These are phyloP conservation scores for Colletotrichum shisoi DNA, from an alignment of 2,329 filamentous ascomycete species.

Conservation along the genomic window DNA sequence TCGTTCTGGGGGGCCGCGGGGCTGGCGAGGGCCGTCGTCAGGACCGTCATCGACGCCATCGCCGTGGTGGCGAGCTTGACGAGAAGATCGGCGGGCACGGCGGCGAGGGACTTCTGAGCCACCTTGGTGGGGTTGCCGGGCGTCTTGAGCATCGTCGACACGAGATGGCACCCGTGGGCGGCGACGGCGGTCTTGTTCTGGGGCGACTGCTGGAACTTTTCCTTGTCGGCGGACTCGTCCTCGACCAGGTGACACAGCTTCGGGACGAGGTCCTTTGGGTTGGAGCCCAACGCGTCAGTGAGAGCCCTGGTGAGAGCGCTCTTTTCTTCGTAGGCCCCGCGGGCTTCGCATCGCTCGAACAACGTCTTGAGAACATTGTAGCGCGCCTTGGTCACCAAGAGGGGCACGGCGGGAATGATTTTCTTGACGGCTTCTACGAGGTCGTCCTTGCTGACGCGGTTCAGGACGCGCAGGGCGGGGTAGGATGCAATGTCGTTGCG, in stretches of 20 bases:
- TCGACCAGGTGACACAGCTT: conserved; percentile 59
- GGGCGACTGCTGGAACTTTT: conserved; percentile 50
- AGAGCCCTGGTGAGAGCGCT: conserved; percentile 58
- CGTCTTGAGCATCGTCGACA: conserved; percentile 78
- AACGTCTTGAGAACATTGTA: conserved; percentile 81
- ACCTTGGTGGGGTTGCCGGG: conserved; percentile 73
- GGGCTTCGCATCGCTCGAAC: conserved; percentile 80
- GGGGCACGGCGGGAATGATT: conserved; percentile 75
- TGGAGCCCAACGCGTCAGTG: conserved; percentile 57
- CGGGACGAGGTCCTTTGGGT: conserved; percentile 58
- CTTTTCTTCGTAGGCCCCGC: conserved; percentile 65
- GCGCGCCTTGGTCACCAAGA: conserved; percentile 76
- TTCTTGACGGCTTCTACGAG: conserved; percentile 75
- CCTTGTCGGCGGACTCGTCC: conserved; percentile 44
- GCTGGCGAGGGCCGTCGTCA: conserved; percentile 60
- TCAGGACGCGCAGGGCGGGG: conserved; percentile 81
- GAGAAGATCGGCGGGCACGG: conserved; percentile 63
- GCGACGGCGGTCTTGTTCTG: conserved; percentile 66
- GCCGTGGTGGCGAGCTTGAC: conserved; percentile 70
- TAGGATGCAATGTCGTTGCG: conserved; percentile 92
- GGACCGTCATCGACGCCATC: conserved; percentile 58
- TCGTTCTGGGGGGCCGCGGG: conserved; percentile 55
- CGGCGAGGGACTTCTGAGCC: conserved; percentile 75
- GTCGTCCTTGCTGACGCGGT: conserved; percentile 86
- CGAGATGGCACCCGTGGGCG: conserved; percentile 80